Conservation (phyloP, 1,139 yeast species). For the Candida tunisiensis region DNA sequence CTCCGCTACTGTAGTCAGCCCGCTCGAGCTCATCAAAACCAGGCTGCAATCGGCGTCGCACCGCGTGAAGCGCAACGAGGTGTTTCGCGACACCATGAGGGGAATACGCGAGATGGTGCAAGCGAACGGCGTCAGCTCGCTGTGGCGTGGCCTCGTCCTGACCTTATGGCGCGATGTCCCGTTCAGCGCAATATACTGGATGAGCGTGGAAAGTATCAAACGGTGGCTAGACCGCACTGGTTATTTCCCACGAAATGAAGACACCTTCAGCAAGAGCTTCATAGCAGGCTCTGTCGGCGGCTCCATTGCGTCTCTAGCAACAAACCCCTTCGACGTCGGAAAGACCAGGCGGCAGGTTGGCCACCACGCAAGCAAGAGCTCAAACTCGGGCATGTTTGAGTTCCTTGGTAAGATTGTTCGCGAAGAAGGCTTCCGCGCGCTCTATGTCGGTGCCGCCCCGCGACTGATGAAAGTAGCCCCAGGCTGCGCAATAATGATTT, state of each 20-base stretch:
- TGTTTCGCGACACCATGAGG: slow-evolving; percentile 24
- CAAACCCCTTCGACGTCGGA: slow-evolving; percentile 96
- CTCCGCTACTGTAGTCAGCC: slow-evolving; percentile 78
- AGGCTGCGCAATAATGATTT: slow-evolving; percentile 96
- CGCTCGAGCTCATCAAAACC: slow-evolving; percentile 76
- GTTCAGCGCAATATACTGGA: slow-evolving; percentile 91
- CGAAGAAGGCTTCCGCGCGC: slow-evolving; percentile 60
- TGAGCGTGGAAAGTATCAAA: slow-evolving; percentile 28
- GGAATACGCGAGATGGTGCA: slow-evolving; percentile 42
- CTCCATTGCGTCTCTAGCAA: slow-evolving; percentile 62
- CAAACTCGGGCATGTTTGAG: slow-evolving; percentile 35
- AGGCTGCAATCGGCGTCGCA: slow-evolving; percentile 77
- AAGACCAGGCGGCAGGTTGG: slow-evolving; percentile 79
- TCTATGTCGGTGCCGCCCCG: slow-evolving; percentile 75
- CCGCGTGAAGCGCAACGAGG: slow-evolving; percentile 28
- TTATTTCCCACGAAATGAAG: slow-evolving; percentile 23
- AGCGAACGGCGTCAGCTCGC: slow-evolving; percentile 39
- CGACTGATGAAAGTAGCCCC: slow-evolving; percentile 88
- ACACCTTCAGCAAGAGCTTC: slow-evolving; percentile 57
- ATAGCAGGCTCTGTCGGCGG: slow-evolving; percentile 80
- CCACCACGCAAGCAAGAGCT: slow-evolving; percentile 17
- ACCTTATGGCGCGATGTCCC: slow-evolving; percentile 98
- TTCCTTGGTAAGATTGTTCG: slow-evolving; percentile 44
- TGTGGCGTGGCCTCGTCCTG: slow-evolving; percentile 73
- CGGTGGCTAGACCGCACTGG: slow-evolving; percentile 8